Evolutionary conservation across 1,284 basidiomycete genomes (phyloP), one percentile per base, ranked within the genome.

Genomic region (Boletus semigastroideus): DNA sequence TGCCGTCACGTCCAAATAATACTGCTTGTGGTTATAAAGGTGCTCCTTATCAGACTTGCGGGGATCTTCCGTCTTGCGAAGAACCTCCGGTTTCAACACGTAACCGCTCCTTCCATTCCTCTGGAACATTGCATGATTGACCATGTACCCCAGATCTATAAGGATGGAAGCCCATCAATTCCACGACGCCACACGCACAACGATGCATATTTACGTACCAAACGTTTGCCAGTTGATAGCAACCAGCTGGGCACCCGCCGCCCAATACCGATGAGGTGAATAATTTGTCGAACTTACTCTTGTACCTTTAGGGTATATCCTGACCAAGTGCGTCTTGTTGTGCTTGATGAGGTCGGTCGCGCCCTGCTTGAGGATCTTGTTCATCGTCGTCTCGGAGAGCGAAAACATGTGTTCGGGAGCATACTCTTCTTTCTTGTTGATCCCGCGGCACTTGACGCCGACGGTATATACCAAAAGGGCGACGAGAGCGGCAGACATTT

Each of bases 161-260:
- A 33, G 27, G 52, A 55, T 12, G 34, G 47, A 43, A n/a, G 10
- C 11, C 37, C 6, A 17, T 53, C 28, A 51, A 51, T 39, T 17
- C 9, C 39, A 13, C 27, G 8, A 19, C 22, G 38, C 33, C 20
- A 25, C 17, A 25, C 13, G 13, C 6, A 8, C 28, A 3, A 39
- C 0, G 6, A 36, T 10, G 19, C 20, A 38, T 19, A 17, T 37
- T 53, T 71, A 81, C 50, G 42, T 59, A 93, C 92, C 93, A 60
- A 87, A 87, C 0, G 94, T 99, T 71, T 99, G 97, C 92, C 94
- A 98, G 69, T 99, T 99, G 55, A 99, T 80, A 7, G 97, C 94
- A 0, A 97, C 94, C n/a, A 99, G 72, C 71, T 99, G 96, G 16
- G 87, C 86, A 0, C 96, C 96, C 1, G 86, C 85, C 1, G 84